Percentiles rank a stretch among this genome's conserved stretches.
These are phyloP conservation scores for Talaromyces nanjingensis DNA, from an alignment of 495 filamentous ascomycete species.

Conservation along the genomic window DNA sequence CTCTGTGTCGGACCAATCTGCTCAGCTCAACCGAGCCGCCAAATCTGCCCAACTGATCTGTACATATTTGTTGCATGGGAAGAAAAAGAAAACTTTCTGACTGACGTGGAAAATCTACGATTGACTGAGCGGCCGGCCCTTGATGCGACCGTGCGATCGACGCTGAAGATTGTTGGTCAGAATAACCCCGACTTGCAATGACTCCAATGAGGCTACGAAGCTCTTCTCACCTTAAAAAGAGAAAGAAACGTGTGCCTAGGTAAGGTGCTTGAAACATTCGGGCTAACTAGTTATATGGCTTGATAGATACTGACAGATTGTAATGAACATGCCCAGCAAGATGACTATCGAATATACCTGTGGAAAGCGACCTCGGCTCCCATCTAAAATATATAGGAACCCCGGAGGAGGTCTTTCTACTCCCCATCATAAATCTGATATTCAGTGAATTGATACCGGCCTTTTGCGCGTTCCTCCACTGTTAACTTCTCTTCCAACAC, in stretches of 20 bases:
- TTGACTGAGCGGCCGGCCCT: neutral
- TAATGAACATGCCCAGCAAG: neutral
- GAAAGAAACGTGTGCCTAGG: neutral
- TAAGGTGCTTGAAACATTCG: neutral
- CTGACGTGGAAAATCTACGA: neutral
- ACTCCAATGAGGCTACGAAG: too few relatives aligned
- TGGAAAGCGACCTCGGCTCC: neutral
- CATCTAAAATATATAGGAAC: neutral
- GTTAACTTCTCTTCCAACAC: conserved; percentile 23
- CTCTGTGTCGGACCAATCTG: neutral
- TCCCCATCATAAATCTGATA: conserved; percentile 30
- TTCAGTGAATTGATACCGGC: conserved; percentile 17
- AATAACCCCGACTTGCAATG: too few relatives aligned
- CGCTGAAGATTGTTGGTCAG: neutral
- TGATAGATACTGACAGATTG: neutral
- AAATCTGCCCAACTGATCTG: neutral
- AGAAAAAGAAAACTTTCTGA: neutral
- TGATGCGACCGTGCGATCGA: neutral
- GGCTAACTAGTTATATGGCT: neutral
- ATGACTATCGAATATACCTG: neutral
- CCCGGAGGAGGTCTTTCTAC: conserved; percentile 7
- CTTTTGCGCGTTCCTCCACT: conserved; percentile 18
- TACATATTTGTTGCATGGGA: too few relatives aligned
- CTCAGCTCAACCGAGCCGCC: neutral
- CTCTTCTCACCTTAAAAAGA: too few relatives aligned